phyloP scores from a whole-genome alignment of 345 rosid genomes.

The Arabidopsis arenosa region DNA sequence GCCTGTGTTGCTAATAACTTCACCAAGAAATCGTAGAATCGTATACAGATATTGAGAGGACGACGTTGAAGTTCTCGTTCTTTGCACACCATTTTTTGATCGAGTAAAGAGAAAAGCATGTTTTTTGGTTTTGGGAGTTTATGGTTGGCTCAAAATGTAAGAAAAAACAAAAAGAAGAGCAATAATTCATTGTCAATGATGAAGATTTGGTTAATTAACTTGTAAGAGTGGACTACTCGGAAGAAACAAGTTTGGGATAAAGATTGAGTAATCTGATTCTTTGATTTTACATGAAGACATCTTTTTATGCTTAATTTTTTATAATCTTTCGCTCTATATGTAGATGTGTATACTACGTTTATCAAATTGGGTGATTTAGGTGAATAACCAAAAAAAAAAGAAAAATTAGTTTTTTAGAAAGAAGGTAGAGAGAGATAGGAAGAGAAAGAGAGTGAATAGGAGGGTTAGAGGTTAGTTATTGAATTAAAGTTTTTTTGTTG shows the following conservation, averaged over 20 bases:
- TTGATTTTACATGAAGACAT: slow-evolving; percentile 16
- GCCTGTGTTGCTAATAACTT: slow-evolving; percentile 29
- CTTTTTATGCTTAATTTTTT: no score
- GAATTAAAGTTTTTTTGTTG: no score
- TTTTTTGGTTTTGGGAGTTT: neutral
- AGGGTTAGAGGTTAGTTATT: no score
- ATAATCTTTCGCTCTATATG: no score
- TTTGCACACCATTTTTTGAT: neutral
- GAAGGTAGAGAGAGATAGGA: no score
- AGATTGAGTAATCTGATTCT: slow-evolving; percentile 26
- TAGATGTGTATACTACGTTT: no score
- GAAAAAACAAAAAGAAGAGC: neutral
- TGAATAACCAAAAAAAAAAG: no score
- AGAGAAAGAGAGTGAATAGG: no score
- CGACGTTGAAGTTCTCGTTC: neutral
- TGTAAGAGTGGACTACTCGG: slow-evolving; percentile 26
- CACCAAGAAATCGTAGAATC: slow-evolving; percentile 25
- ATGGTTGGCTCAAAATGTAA: slow-evolving; percentile 19
- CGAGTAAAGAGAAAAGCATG: slow-evolving; percentile 29
- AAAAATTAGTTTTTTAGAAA: no score
- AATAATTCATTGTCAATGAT: neutral
- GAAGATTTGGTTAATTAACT: slow-evolving; percentile 25
- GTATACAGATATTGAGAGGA: slow-evolving; percentile 23
- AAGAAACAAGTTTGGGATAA: slow-evolving; percentile 34
- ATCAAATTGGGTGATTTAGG: no score